Base-by-base conservation (phyloP, 2,329 filamentous ascomycete genomes). In the Penicillium sclerotiorum region DNA sequence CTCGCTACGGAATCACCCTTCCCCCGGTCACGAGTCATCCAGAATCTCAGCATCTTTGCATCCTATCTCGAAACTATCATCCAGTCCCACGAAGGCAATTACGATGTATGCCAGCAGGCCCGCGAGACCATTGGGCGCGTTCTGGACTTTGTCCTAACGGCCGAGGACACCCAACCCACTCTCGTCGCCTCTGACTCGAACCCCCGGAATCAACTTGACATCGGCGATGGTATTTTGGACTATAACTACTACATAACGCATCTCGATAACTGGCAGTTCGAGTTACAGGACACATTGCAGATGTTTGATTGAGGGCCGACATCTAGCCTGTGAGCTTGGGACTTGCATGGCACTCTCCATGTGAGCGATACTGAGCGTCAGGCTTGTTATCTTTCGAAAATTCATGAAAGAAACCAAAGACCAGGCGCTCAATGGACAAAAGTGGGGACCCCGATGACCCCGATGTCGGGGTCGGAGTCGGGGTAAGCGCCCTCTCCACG, bases 41-140 rank as follows among this genome's bases (percentile, higher is more conserved):
- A 64, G 30, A 55, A 61, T 18, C 55, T 64, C 2, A 62, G 56
- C 20, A 49, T 62, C 5, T 60, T 64, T 33, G 53, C 53, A 2
- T 59, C 56, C 8, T 49, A 62, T 33, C 47, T 62, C 1, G 47
- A 56, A 36, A 59, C 53, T 5, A 53, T 59, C 1, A 45, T 59
- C 21, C 52, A 36, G 8, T 50, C 53, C 15, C 47, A 60, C 15
- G 57, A 59, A 11, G 56, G 55, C 11, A 58, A 59, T 18, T 60
- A 61, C 18, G 51, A 57, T 22, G 47, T 59, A 30, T 57, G 56
- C 32, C 59, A 60, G 36, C 56, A 55, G 12, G 57, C 51, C 12
- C 51, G 50, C 2, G 49, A 48, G 27, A 23, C 51, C 12, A 55
- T 61, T 32, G 37, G 48, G 8, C 45, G 40, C 22, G 53, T 61